A percentile compares a stretch with the other conserved stretches of the same genome.
phyloP scores from a whole-genome alignment of 208 protist genomes.

The Leishmania mexicana region DNA sequence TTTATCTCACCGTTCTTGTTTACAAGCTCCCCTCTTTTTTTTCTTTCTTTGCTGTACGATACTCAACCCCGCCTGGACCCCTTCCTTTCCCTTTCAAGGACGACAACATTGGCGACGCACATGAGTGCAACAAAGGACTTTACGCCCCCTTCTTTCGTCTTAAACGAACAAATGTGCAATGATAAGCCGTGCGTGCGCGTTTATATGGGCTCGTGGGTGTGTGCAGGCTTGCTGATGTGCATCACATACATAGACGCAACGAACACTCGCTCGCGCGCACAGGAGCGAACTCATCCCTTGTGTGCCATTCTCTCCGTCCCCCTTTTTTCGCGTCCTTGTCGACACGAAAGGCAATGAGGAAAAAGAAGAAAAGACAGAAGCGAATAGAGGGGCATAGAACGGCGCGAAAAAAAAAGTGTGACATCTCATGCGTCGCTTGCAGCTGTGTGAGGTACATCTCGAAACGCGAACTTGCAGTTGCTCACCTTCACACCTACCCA shows the following conservation, averaged over 20 bases:
- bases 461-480: background rate
- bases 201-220: background rate
- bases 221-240: background rate
- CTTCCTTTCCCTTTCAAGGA: background rate
- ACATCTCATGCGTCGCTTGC: background rate
- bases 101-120: background rate
- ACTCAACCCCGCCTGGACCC: background rate
- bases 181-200: slow-evolving; percentile 1
- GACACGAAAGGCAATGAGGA: no score
- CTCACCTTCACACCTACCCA: background rate
- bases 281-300: background rate
- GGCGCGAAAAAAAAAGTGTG: background rate
- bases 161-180: background rate
- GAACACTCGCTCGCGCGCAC: background rate
- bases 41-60: background rate
- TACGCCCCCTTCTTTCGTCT: background rate
- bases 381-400: background rate
- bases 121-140: slow-evolving; percentile 6
- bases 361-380: slow-evolving; percentile 1
- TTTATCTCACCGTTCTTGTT: slow-evolving; percentile 12
- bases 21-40: slow-evolving; percentile 1
- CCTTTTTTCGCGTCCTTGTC: background rate
- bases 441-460: background rate
- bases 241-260: background rate
- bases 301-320: slow-evolving; percentile 17